A percentile compares a stretch with the other conserved stretches of the same genome.
Conservation (phyloP, 2,329 filamentous ascomycete genomes). For the Aspergillus japonicus region DNA sequence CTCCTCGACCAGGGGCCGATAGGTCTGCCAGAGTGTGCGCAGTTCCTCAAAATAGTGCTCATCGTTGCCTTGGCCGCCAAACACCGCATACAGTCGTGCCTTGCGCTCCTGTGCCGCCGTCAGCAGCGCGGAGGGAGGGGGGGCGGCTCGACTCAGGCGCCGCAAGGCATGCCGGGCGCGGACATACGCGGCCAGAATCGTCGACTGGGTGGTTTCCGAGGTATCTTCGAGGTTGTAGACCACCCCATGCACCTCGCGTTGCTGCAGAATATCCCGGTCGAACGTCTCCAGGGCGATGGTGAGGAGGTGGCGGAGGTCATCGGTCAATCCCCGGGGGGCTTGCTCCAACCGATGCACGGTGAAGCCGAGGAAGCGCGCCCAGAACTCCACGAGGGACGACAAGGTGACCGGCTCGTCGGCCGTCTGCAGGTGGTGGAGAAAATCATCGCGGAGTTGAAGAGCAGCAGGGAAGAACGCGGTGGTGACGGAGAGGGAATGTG, state of each 20-base stretch:
- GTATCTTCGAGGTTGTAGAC: constrained; percentile 7
- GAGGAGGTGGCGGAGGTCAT: constrained; percentile 1
- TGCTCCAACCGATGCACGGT: constrained; percentile 11
- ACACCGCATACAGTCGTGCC: constrained; percentile 16
- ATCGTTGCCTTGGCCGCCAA: constrained; percentile 32
- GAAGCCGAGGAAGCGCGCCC: constrained; percentile 15
- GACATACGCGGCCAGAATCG: too few relatives aligned
- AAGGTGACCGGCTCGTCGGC: not conserved
- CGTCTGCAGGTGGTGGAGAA: constrained; percentile 13
- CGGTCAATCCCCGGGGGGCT: constrained; percentile 3
- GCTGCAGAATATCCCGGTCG: constrained; percentile 10
- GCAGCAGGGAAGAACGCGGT: constrained; percentile 13
- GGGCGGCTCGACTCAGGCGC: too few relatives aligned
- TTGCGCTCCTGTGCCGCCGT: too few relatives aligned
- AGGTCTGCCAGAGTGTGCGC: constrained; percentile 23
- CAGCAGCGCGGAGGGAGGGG: too few relatives aligned
- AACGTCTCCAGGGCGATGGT: constrained; percentile 5
- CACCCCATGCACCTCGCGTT: constrained; percentile 12
- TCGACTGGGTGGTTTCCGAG: too few relatives aligned
- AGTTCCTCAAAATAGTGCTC: constrained; percentile 28
- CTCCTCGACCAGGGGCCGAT: constrained; percentile 12
- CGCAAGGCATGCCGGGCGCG: too few relatives aligned
- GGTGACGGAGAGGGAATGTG: constrained; percentile 12
- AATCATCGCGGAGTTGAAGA: constrained; percentile 14
- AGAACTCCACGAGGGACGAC: constrained; percentile 13